Evolutionary conservation across 2,329 filamentous ascomycete genomes (phyloP).

Genomic region (Pyricularia grisea): DNA sequence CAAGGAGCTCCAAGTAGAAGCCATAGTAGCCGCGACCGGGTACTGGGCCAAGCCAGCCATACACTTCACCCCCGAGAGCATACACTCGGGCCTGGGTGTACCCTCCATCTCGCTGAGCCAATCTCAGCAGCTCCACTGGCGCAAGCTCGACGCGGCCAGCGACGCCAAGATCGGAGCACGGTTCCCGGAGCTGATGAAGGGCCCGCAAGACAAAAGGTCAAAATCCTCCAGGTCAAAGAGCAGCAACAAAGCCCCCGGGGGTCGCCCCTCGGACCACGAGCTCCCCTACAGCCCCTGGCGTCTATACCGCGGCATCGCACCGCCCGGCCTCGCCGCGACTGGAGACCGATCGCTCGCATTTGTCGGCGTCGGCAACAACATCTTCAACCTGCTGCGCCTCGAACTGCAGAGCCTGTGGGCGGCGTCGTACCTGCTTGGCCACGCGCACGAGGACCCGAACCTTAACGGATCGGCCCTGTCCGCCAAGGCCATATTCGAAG

Average conservation of each 20-base stretch:
- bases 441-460: not conserved
- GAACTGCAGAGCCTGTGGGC: constrained; percentile 44
- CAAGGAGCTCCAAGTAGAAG: constrained; percentile 33
- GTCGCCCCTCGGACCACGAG: not conserved
- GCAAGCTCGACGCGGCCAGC: constrained; percentile 7
- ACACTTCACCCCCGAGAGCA: constrained; percentile 10
- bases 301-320: constrained; percentile 17
- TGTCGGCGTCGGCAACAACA: constrained; percentile 32
- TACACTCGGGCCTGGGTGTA: constrained; percentile 12
- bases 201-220: constrained; percentile 3
- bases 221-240: not conserved
- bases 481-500: constrained; percentile 12
- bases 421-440: constrained; percentile 43
- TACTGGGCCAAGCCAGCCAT: constrained; percentile 15
- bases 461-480: not conserved
- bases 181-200: constrained; percentile 11
- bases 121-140: constrained; percentile 10
- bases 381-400: constrained; percentile 31
- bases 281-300: constrained; percentile 13
- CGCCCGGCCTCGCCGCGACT: constrained; percentile 18
- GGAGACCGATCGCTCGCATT: constrained; percentile 36
- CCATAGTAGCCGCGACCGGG: constrained; percentile 24
- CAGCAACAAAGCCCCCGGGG: not conserved
- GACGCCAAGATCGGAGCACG: constrained; percentile 9
- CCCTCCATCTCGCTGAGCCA: constrained; percentile 10